Evolutionary conservation across 495 filamentous ascomycete genomes (phyloP), one percentile per base, ranked within the genome.

Genomic region (Trichoderma asperelloides): DNA sequence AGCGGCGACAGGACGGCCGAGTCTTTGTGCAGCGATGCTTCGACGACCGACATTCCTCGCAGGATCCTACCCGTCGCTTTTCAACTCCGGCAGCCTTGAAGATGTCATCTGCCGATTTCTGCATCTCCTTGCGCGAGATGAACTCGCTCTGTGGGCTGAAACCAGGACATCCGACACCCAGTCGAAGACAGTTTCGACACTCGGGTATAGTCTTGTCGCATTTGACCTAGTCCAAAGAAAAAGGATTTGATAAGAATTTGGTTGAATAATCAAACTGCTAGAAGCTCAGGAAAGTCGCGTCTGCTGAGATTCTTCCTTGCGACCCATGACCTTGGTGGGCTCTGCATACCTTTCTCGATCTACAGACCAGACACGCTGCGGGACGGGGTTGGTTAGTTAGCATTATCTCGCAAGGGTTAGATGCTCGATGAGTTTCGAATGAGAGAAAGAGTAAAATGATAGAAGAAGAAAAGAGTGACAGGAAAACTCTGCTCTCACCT

Each of bases 11-110:
- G 2, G 63, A 64, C 8, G 63, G 63, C 23, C 63, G 63, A 13
- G 63, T 64, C 37, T 45, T 40, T 6, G 63, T 64, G 63, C 63
- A 45, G 40, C 63, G 63, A 30, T 64, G 37, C 63, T 64, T 64
- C 16, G 63, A 45, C 2, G 63, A 23, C 63, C 63, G 33, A 28
- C 63, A 64, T 64, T 64, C 33, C 12, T 64, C 63, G 63, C 63
- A 64, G 18, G 40, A 64, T 8, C 37, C 40, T 13, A 40, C 63
- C 33, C 63, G 63, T 60, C 55, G 23, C 25, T 60, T 60, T 30
- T 60, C 55, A 28, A 60, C 55, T 7, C 55, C 55, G 12, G 55
- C 63, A 11, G 63, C 63, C 63, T 41, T 45, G 63, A 64, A 40
- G 21, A 64, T 64, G 63, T 45, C 55, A 21, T 64, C 63, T 40